These are phyloP conservation scores for Scheffersomyces insectosa DNA, from an alignment of 1,139 yeast species.

Conservation along the genomic window DNA sequence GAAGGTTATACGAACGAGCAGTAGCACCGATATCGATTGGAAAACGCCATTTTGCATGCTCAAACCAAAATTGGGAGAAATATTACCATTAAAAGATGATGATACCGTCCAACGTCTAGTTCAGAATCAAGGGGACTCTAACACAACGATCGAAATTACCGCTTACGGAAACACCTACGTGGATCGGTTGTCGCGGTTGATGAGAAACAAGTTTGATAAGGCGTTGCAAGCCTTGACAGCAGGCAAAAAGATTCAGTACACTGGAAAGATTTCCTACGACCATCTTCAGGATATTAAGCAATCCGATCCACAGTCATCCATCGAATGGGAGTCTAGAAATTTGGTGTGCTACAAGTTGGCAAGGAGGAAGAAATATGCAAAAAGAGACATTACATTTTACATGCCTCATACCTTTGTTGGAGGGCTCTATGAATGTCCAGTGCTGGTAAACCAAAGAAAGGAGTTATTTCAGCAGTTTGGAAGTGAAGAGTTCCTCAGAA, in stretches of 20 bases:
- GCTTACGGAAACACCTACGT: neutral
- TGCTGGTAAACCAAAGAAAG: slow-evolving; percentile 24
- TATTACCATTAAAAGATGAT: slow-evolving; percentile 6
- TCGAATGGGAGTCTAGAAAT: slow-evolving; percentile 32
- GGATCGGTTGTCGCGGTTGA: neutral
- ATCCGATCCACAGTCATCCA: slow-evolving; percentile 23
- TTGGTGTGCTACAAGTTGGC: slow-evolving; percentile 62
- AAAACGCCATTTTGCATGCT: slow-evolving; percentile 50
- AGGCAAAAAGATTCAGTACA: slow-evolving; percentile 25
- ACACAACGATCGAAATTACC: neutral
- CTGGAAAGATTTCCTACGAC: slow-evolving; percentile 21
- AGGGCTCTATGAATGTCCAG: slow-evolving; percentile 58
- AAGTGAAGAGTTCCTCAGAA: slow-evolving; percentile 16
- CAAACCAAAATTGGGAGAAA: slow-evolving; percentile 24
- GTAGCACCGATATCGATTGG: slow-evolving; percentile 53
- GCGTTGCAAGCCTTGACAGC: slow-evolving; percentile 21
- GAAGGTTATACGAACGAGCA: slow-evolving; percentile 32
- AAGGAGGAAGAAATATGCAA: slow-evolving; percentile 59
- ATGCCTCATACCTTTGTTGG: slow-evolving; percentile 67
- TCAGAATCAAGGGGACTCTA: slow-evolving; percentile 2
- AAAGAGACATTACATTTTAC: slow-evolving; percentile 48
- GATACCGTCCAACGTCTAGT: slow-evolving; percentile 13
- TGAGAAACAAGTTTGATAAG: slow-evolving; percentile 18
- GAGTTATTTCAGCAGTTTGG: slow-evolving; percentile 18
- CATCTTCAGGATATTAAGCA: slow-evolving; percentile 22